Evolutionary conservation across 495 filamentous ascomycete genomes (phyloP).

Genomic region (Hypoxylon subgilvum): DNA sequence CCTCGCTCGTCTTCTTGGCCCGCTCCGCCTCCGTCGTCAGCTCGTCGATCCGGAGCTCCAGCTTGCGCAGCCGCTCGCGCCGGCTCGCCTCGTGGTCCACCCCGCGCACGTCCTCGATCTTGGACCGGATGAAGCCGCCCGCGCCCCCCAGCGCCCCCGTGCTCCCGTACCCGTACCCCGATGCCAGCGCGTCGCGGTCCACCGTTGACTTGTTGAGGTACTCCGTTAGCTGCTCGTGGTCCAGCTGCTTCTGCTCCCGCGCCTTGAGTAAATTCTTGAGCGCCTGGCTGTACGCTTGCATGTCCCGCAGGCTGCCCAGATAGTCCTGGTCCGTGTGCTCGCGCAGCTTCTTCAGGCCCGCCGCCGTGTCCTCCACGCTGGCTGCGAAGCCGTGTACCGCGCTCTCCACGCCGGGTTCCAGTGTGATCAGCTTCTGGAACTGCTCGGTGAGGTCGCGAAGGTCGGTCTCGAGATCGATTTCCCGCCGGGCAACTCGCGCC

Average conservation of each 20-base stretch:
- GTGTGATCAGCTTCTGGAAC: conserved; percentile 85
- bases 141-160: conserved; percentile 65
- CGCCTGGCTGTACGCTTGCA: conserved; percentile 86
- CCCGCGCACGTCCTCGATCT: conserved; percentile 95
- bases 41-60: conserved; percentile 89
- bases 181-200: conserved; percentile 86
- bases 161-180: conserved; percentile 65
- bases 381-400: conserved; percentile 83
- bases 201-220: conserved; percentile 87
- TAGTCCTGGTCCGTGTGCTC: conserved; percentile 97
- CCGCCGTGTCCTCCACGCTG: conserved; percentile 80
- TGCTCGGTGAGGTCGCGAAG: conserved; percentile 88
- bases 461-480: conserved; percentile 86
- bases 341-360: conserved; percentile 74
- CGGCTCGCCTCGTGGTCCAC: conserved; percentile 94
- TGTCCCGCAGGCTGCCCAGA: conserved; percentile 85
- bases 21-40: conserved; percentile 86
- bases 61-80: conserved; percentile 81
- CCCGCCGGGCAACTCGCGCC: conserved; percentile 83
- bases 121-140: conserved; percentile 88
- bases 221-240: conserved; percentile 93
- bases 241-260: conserved; percentile 95
- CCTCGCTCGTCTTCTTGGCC: conserved; percentile 79
- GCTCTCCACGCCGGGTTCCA: conserved; percentile 87
- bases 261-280: conserved; percentile 88